Base-by-base conservation (phyloP, 208 protist species). In the Herpetomonas muscarum region DNA sequence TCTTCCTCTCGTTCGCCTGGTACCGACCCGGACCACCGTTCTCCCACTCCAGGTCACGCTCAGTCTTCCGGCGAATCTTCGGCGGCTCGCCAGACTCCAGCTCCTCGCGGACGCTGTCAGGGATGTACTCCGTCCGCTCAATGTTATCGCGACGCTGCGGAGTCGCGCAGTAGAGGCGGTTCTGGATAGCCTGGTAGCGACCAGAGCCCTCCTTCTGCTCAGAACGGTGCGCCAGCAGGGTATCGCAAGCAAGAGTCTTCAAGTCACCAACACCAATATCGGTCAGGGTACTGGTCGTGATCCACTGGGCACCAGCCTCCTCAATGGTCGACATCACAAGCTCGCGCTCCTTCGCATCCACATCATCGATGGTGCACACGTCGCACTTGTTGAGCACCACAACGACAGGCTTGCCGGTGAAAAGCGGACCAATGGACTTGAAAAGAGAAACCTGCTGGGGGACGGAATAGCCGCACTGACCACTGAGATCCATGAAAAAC, bases 371-470 rank as follows among this genome's bases (percentile, higher is more conserved):
- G n/a, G 73, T 89, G 32, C 86, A 87, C 10, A 99, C 70, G 72
- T 99, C 99, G 64, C 87, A 96, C 82, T 99, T 99, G 81, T 99
- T 99, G 62, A 99, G 70, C 17, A 99, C 96, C 5, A 99, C 71
- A 5, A 99, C 73, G n/a, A 99, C 76, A 13, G 99, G 99, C 82
- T 99, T 99, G 56, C 98, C 98, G n/a, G 76, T 89, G 76, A 99
- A 99, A 21, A 99, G 86, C 7, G 98, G 98, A 37, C 93, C 94
- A 67, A 99, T 99, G 22, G 81, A 97, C 45, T 98, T 70, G 79
- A 99, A 99, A 9, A 99, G 87, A 7, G 85, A 89, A 58, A 98
- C 81, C 77, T 99, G 98, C 71, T 99, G 82, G 47, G 89, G 87
- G 55, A 99, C 90, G n/a, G 94, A 97, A 74, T 99, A 98, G 46